Percentiles rank a stretch among this genome's conserved stretches.
phyloP scores from a whole-genome alignment of 1,284 basidiomycete genomes.

The Boletus mariae region DNA sequence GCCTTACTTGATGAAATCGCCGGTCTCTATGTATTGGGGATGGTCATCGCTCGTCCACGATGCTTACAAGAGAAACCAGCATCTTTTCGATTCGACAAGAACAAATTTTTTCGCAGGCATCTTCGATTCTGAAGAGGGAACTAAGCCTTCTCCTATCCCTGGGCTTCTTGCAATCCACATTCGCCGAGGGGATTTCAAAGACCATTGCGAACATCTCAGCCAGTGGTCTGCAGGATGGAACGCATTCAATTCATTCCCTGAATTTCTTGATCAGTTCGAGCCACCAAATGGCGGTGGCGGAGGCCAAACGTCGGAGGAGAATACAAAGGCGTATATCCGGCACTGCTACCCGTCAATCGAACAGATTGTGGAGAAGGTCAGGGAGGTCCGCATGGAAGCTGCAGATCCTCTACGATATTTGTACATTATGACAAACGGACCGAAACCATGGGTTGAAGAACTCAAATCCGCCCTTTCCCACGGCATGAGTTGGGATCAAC shows the following conservation, averaged over 20 bases:
- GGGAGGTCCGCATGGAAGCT: constrained; percentile 25
- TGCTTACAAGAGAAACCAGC: constrained; percentile 35
- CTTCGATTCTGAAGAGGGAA: constrained; percentile 2
- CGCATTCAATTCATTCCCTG: constrained; percentile 42
- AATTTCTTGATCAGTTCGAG: constrained; percentile 36
- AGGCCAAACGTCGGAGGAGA: constrained; percentile 23
- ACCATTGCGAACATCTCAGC: constrained; percentile 48
- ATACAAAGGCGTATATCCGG: constrained; percentile 29
- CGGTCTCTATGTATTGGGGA: constrained; percentile 35
- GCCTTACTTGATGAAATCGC: constrained; percentile 36
- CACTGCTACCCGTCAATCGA: constrained; percentile 43
- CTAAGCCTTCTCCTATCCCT: constrained; percentile 19
- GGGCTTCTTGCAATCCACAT: constrained; percentile 56
- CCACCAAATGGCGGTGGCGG: constrained; percentile 22
- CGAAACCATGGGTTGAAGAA: constrained; percentile 42
- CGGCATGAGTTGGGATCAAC: constrained; percentile 20
- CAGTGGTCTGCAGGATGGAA: constrained; percentile 40
- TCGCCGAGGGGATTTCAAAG: constrained; percentile 56
- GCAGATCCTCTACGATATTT: constrained; percentile 30
- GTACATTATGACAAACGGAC: constrained; percentile 58
- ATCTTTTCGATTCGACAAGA: constrained; percentile 27
- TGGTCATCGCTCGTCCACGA: constrained; percentile 41
- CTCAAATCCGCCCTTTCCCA: constrained; percentile 39
- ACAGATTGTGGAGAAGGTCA: constrained; percentile 39
- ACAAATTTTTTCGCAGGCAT: constrained; percentile 4